Conservation (phyloP, 2,329 filamentous ascomycete genomes). For the Ophiosphaerella korrae region DNA sequence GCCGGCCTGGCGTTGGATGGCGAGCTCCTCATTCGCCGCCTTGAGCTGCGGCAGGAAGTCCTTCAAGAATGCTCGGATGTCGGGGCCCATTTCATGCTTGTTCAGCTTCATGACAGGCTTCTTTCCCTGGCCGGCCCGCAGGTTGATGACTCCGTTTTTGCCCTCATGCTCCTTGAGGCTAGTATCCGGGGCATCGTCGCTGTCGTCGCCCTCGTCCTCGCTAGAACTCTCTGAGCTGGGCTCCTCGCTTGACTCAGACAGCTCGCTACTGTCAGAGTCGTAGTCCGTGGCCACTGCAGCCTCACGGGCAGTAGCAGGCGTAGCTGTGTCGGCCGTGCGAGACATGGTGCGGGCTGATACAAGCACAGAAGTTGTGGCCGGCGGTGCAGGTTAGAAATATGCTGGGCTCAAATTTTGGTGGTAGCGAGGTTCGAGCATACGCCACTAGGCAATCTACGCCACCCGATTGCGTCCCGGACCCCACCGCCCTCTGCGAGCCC, state of each 20-base stretch:
- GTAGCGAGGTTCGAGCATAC: neutral
- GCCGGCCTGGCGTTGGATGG: constrained; percentile 46
- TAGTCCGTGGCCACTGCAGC: constrained; percentile 26
- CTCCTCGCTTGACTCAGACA: constrained; percentile 45
- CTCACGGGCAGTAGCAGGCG: constrained; percentile 15
- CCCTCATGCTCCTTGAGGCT: constrained; percentile 8
- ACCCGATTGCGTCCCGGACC: too few species aligned
- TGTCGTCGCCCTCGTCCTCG: constrained; percentile 31
- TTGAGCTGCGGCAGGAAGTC: constrained; percentile 51
- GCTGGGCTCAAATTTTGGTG: neutral
- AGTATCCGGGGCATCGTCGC: constrained; percentile 2
- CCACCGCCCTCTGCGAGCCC: too few species aligned
- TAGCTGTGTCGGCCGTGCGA: constrained; percentile 5
- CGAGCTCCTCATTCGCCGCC: constrained; percentile 51
- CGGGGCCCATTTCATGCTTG: constrained; percentile 29
- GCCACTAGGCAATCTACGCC: neutral
- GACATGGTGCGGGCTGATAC: constrained; percentile 13
- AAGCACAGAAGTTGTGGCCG: too few species aligned
- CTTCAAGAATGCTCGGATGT: constrained; percentile 45
- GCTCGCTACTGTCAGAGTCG: constrained; percentile 31
- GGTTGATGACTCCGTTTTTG: constrained; percentile 27
- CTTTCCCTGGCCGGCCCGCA: constrained; percentile 35
- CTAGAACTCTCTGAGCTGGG: constrained; percentile 42
- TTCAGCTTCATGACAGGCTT: constrained; percentile 40
- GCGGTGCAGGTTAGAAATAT: neutral